Conservation (phyloP, 371 early-diverging fungal genomes). For the Catenaria anguillulae region DNA sequence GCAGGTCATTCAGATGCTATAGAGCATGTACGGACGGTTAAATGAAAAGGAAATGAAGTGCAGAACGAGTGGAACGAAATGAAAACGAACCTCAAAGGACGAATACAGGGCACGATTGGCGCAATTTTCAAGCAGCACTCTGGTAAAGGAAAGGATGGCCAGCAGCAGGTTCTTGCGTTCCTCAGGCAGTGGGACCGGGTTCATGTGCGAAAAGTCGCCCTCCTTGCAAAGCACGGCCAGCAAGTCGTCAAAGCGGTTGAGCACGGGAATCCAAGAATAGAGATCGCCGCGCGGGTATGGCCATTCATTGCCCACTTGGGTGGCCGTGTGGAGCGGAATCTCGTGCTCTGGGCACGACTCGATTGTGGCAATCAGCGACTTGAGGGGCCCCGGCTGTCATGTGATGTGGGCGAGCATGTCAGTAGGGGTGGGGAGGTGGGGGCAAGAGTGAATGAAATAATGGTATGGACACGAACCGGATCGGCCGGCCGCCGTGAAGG, state of each 20-base stretch:
- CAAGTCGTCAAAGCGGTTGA: conserved; percentile 80
- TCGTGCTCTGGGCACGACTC: conserved; percentile 36
- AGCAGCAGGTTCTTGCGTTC: conserved; percentile 41
- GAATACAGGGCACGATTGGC: conserved; percentile 85
- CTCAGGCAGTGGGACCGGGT: conserved; percentile 36
- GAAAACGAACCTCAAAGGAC: conserved; percentile 62
- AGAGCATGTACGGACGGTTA: background rate
- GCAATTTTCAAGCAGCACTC: conserved; percentile 76
- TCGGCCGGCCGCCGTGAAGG: conserved; percentile 45
- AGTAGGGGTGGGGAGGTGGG: too few species aligned
- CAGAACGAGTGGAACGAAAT: too few species aligned
- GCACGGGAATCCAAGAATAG: conserved; percentile 82
- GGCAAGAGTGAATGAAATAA: background rate
- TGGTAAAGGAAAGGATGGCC: conserved; percentile 56
- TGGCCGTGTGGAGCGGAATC: conserved; percentile 32
- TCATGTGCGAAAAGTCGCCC: conserved; percentile 40
- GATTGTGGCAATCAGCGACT: conserved; percentile 16
- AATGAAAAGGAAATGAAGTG: background rate
- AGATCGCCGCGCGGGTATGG: conserved; percentile 74
- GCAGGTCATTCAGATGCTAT: conserved; percentile 53
- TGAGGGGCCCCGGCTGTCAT: conserved; percentile 9
- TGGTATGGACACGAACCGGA: conserved; percentile 27
- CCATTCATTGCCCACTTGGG: conserved; percentile 38
- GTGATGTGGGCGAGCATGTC: background rate
- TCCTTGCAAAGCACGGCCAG: conserved; percentile 46